Conservation (phyloP, 176 grass and related monocot genomes). For the Microstegium vimineum region DNA sequence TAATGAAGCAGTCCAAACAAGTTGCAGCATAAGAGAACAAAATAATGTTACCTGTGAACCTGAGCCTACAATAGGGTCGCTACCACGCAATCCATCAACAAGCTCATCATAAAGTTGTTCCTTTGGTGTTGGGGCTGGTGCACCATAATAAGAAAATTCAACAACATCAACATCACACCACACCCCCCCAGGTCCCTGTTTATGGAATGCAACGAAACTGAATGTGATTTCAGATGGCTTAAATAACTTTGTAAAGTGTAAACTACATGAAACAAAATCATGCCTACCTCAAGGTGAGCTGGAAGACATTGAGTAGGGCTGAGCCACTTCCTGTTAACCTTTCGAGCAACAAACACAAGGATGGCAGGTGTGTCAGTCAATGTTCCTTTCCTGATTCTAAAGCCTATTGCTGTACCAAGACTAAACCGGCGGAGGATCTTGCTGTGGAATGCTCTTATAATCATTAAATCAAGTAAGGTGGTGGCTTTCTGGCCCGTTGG, state of each 20-base stretch:
- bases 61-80: conserved; percentile 81
- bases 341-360: conserved; percentile 91
- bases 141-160: conserved; percentile 99
- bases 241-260: conserved; percentile 18
- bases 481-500: conserved; percentile 79
- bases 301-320: conserved; percentile 71
- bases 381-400: conserved; percentile 76
- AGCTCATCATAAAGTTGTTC: conserved; percentile 94
- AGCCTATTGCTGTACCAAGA: conserved; percentile 90
- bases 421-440: conserved; percentile 88
- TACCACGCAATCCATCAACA: conserved; percentile 88
- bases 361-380: conserved; percentile 87
- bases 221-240: neutral
- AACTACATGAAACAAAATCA: neutral
- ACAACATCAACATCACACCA: conserved; percentile 99
- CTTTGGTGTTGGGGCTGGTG: conserved; percentile 86
- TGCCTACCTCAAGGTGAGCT: conserved; percentile 70
- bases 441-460: conserved; percentile 96
- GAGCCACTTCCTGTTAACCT: conserved; percentile 94
- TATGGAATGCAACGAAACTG: conserved; percentile 14
- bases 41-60: conserved; percentile 76
- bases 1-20: neutral
- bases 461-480: conserved; percentile 97
- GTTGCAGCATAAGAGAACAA: neutral
- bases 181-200: conserved; percentile 84